A percentile compares a stretch with the other conserved stretches of the same genome.
Conservation (phyloP, 768 basidiomycete genomes). For the Tylopilus rubrobrunneus region DNA sequence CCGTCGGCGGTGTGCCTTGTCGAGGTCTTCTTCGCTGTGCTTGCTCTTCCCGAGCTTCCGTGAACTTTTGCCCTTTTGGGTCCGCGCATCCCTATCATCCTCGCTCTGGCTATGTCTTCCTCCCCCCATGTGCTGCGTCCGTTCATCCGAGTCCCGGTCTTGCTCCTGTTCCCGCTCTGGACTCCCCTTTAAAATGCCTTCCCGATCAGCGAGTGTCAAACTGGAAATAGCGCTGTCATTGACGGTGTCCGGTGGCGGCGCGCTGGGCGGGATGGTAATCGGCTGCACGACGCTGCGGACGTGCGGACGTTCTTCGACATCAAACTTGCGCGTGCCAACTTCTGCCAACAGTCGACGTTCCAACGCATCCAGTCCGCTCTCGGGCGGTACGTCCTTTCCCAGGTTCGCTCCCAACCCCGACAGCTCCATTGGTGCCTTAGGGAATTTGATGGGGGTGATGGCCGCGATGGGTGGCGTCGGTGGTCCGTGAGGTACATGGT, state of each 20-base stretch:
- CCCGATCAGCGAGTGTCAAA: conserved; percentile 36
- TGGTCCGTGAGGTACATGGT: conserved; percentile 29
- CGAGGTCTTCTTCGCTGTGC: conserved; percentile 27
- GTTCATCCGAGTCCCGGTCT: conserved; percentile 32
- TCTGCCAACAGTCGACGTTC: conserved; percentile 65
- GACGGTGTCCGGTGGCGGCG: conserved; percentile 19
- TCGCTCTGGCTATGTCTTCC: conserved; percentile 26
- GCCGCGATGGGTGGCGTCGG: conserved; percentile 54
- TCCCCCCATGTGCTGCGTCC: conserved; percentile 27
- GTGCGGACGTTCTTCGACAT: conserved; percentile 31
- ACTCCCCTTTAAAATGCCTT: conserved; percentile 14
- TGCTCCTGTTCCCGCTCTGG: conserved; percentile 26
- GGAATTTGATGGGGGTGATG: conserved; percentile 32
- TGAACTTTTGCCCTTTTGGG: conserved; percentile 26
- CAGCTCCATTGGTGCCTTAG: conserved; percentile 31
- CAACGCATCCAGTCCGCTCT: conserved; percentile 68
- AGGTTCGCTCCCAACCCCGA: conserved; percentile 23
- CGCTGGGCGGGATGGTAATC: conserved; percentile 36
- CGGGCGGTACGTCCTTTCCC: conserved; percentile 24
- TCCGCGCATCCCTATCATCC: conserved; percentile 29
- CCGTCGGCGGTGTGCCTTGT: conserved; percentile 19
- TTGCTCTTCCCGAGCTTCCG: conserved; percentile 23
- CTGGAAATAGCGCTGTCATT: conserved; percentile 50
- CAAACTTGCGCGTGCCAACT: conserved; percentile 60
- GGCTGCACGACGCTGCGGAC: conserved; percentile 37